Percentiles rank a stretch among this genome's conserved stretches.
Evolutionary conservation across 805 yeast genomes (phyloP).

Genomic region (Wickerhamiella brachini): DNA sequence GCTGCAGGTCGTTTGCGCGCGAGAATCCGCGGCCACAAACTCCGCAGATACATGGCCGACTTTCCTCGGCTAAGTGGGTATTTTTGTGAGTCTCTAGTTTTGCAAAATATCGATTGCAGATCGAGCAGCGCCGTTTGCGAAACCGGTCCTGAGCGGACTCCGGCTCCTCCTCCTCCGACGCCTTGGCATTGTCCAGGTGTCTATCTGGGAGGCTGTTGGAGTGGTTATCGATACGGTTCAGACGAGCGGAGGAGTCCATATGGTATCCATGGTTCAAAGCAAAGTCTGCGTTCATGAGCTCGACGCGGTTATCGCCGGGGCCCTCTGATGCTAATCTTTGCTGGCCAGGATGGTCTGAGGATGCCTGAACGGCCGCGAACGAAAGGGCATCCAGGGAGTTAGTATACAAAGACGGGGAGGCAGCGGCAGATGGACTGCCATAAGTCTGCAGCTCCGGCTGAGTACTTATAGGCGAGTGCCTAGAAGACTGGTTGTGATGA

Average conservation of each 20-base stretch:
- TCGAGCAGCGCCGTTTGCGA: constrained; percentile 40
- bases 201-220: not conserved
- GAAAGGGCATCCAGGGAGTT: constrained; percentile 1
- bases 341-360: not conserved
- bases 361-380: not conserved
- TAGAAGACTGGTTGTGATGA: not conserved
- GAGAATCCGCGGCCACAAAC: constrained; percentile 78
- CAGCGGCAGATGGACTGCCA: not conserved
- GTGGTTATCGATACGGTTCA: not conserved
- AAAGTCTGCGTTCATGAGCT: not conserved
- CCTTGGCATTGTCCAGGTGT: too few relatives aligned
- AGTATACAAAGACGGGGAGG: not conserved
- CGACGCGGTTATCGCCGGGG: not conserved
- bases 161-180: too few relatives aligned
- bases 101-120: constrained; percentile 53
- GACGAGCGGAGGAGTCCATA: not conserved
- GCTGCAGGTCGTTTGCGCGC: constrained; percentile 68
- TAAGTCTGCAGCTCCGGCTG: not conserved
- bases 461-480: not conserved
- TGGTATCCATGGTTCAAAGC: not conserved
- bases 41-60: constrained; percentile 66
- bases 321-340: not conserved
- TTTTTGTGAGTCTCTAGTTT: constrained; percentile 76
- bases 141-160: not conserved
- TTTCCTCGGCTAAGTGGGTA: constrained; percentile 56